Evolutionary conservation across 164 flowering plant species (phyloP), one percentile per base, ranked within the genome.

Genomic region (Vitis labrusca): DNA sequence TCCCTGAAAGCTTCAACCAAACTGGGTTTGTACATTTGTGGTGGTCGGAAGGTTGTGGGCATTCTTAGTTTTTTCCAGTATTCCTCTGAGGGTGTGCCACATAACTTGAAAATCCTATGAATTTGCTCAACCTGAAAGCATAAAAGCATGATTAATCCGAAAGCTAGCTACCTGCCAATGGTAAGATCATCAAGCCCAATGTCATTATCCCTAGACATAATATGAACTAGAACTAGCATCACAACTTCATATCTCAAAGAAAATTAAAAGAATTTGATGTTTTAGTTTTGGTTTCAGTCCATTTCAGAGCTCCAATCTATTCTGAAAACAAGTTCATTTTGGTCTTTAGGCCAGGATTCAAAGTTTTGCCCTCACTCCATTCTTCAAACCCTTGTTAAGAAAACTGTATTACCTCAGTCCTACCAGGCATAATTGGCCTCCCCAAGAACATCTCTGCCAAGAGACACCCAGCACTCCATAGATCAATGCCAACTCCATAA

Each of bases 61-160:
- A 86, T 62, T 76, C 78, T 89, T 74, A 87, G 14, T 65, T 73
- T 86, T 74, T 75, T 85, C 85, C 88, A 90, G 56, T 81, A 91
- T 12, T 85, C 91, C 68, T 86, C 96, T 15, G 93, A 76, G 23
- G 93, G 96, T 16, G 93, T 82, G 23, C 96, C 93, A 78, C 93
- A 89, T 10, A 91, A 76, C 80, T 86, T 87, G 80, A 86, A 91
- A 54, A 91, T 88, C 79, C 68, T 84, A 58, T 91, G 92, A 29
- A 87, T 79, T 74, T 91, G 93, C 80, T 89, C 96, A 60, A 87
- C 87, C 95, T 90, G 75, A 64, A 71, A 13, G 50, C 54, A 74
- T 10, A 44, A 72, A 72, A 59, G 32, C 23, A 15, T 37, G 12
- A 68, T 49, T 50, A 11, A 44, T 68, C 8, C 50, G 2, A 19